Conservation (phyloP, 2,329 filamentous ascomycete genomes). For the Pseudogymnoascus sp. region DNA sequence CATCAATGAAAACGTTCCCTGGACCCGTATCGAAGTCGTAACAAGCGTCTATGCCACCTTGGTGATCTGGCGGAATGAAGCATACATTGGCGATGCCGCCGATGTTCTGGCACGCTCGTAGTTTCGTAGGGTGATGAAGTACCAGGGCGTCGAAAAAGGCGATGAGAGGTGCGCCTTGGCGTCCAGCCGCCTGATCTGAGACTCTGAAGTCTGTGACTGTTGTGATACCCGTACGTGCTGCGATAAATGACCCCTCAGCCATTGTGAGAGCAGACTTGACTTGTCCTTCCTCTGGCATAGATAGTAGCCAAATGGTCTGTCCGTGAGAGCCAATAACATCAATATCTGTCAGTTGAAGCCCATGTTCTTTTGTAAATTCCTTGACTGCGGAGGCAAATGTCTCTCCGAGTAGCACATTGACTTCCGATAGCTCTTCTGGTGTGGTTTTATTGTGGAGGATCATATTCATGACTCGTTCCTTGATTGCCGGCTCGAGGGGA, state of each 20-base stretch:
- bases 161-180: slow-evolving; percentile 47
- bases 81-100: slow-evolving; percentile 54
- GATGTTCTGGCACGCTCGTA: slow-evolving; percentile 53
- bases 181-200: slow-evolving; percentile 46
- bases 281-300: slow-evolving; percentile 42
- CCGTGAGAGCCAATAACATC: slow-evolving; percentile 50
- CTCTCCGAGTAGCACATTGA: slow-evolving; percentile 50
- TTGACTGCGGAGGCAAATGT: slow-evolving; percentile 45
- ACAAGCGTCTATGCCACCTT: slow-evolving; percentile 31
- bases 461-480: slow-evolving; percentile 48
- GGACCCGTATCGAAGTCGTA: slow-evolving; percentile 49
- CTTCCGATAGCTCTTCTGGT: slow-evolving; percentile 44
- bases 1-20: slow-evolving; percentile 49
- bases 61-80: slow-evolving; percentile 45
- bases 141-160: slow-evolving; percentile 50
- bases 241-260: slow-evolving; percentile 49
- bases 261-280: slow-evolving; percentile 44
- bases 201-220: slow-evolving; percentile 51
- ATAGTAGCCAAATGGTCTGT: slow-evolving; percentile 49
- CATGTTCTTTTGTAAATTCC: slow-evolving; percentile 39
- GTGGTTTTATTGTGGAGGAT: slow-evolving; percentile 47
- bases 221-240: slow-evolving; percentile 47
- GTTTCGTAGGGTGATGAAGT: slow-evolving; percentile 47
- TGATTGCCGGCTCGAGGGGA: slow-evolving; percentile 44
- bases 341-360: slow-evolving; percentile 37